Evolutionary conservation across 2,329 filamentous ascomycete species (phyloP).

Genomic region (Curvularia sp.): DNA sequence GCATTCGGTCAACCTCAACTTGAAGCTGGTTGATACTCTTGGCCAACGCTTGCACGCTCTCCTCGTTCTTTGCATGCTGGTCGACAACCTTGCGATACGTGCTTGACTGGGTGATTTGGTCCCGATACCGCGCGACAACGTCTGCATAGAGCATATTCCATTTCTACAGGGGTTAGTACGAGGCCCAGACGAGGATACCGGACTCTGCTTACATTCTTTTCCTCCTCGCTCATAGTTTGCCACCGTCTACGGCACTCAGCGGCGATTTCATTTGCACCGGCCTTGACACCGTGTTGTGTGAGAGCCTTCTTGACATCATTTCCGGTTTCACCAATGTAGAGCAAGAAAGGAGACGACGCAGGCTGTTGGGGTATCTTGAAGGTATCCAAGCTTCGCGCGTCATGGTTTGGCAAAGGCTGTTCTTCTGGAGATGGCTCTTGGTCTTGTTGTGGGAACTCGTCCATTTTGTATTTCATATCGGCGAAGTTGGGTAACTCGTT

Average conservation of each 20-base stretch:
- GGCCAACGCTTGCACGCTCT: slow-evolving; percentile 51
- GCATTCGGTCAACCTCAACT: slow-evolving; percentile 51
- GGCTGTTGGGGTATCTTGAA: slow-evolving; percentile 50
- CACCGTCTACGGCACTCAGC: slow-evolving; percentile 51
- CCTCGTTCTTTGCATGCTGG: slow-evolving; percentile 49
- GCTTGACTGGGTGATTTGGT: slow-evolving; percentile 48
- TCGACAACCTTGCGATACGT: slow-evolving; percentile 49
- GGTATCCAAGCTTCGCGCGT: slow-evolving; percentile 36
- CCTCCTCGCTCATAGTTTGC: slow-evolving; percentile 51
- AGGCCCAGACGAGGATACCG: neutral
- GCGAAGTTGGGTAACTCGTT: slow-evolving; percentile 49
- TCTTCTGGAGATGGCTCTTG: slow-evolving; percentile 27
- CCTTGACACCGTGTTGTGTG: slow-evolving; percentile 47
- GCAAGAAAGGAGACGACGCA: slow-evolving; percentile 50
- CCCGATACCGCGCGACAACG: slow-evolving; percentile 50
- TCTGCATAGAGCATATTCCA: slow-evolving; percentile 53
- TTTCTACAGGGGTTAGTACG: slow-evolving; percentile 42
- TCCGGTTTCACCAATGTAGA: slow-evolving; percentile 52
- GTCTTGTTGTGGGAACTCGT: slow-evolving; percentile 38
- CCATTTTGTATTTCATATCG: slow-evolving; percentile 49
- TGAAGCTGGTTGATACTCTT: slow-evolving; percentile 52
- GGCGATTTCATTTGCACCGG: slow-evolving; percentile 52
- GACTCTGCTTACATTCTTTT: slow-evolving; percentile 43
- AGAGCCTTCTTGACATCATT: slow-evolving; percentile 50
- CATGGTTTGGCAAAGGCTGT: slow-evolving; percentile 21